Evolutionary conservation across 768 basidiomycete genomes (phyloP).

Genomic region (Leccinum disarticulatum): DNA sequence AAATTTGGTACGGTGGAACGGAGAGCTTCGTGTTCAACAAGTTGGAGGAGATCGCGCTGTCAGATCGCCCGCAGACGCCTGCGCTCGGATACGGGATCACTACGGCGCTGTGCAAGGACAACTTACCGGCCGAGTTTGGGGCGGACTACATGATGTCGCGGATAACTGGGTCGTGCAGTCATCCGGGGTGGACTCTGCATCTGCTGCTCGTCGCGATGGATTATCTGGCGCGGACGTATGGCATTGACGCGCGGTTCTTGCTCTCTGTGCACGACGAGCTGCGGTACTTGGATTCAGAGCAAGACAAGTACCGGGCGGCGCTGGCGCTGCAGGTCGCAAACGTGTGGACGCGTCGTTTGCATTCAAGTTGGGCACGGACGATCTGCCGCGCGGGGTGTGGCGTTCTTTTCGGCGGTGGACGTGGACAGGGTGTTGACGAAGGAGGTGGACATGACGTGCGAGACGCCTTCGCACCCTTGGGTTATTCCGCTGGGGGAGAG

Average conservation of each 20-base stretch:
- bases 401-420: conserved; percentile 97
- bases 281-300: conserved; percentile 85
- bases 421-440: conserved; percentile 91
- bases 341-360: conserved; percentile 93
- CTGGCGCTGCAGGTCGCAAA: conserved; percentile 94
- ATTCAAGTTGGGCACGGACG: no score
- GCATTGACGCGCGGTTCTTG: conserved; percentile 87
- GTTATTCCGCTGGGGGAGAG: conserved; percentile 86
- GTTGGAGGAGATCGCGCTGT: conserved; percentile 90
- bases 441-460: conserved; percentile 94
- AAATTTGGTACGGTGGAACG: no score
- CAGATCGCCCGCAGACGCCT: conserved; percentile 85
- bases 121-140: conserved; percentile 78
- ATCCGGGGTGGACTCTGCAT: conserved; percentile 96
- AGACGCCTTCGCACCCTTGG: conserved; percentile 86
- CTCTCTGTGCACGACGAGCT: conserved; percentile 98
- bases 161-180: conserved; percentile 99
- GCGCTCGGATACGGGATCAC: conserved; percentile 96
- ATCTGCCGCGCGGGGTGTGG: conserved; percentile 93
- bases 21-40: conserved; percentile 54
- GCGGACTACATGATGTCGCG: conserved; percentile 92
- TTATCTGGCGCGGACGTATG: conserved; percentile 75
- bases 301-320: conserved; percentile 84
- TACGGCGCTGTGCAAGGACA: conserved; percentile 86
- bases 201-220: conserved; percentile 95